Evolutionary conservation across 139 green algal genomes (phyloP).

Genomic region (Picochlorum sp.): DNA sequence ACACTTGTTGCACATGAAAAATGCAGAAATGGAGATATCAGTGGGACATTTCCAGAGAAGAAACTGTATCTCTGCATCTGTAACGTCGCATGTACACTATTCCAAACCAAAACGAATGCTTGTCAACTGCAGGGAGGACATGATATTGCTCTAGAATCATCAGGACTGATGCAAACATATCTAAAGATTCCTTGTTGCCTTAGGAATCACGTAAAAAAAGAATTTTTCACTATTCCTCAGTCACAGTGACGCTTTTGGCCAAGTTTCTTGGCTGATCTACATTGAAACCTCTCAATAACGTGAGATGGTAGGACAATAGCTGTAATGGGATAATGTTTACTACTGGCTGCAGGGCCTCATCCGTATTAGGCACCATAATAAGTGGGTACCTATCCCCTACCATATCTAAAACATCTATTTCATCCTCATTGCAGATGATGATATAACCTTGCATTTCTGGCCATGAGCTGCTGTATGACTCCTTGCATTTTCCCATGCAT

Average conservation of each 20-base stretch:
- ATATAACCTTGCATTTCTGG: constrained; percentile 62
- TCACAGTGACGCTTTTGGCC: constrained; percentile 64
- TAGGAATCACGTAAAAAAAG: no score
- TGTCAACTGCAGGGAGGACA: no score
- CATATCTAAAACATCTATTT: constrained; percentile 29
- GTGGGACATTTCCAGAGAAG: no score
- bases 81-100: no score
- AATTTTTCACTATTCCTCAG: constrained; percentile 24
- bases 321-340: constrained; percentile 95
- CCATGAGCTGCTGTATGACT: constrained; percentile 87
- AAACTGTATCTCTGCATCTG: no score
- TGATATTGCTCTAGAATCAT: no score
- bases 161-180: no score
- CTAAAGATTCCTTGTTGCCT: no score
- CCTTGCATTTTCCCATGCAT: constrained; percentile 82
- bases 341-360: constrained; percentile 79
- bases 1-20: no score
- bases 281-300: constrained; percentile 80
- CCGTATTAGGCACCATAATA: constrained; percentile 37
- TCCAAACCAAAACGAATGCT: no score
- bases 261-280: constrained; percentile 73
- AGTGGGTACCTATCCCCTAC: constrained; percentile 28
- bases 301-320: constrained; percentile 90
- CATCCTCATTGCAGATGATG: constrained; percentile 75
- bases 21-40: no score